Evolutionary conservation across 2,329 filamentous ascomycete genomes (phyloP), one percentile per base, ranked within the genome.

Genomic region (Fusarium anguioides): DNA sequence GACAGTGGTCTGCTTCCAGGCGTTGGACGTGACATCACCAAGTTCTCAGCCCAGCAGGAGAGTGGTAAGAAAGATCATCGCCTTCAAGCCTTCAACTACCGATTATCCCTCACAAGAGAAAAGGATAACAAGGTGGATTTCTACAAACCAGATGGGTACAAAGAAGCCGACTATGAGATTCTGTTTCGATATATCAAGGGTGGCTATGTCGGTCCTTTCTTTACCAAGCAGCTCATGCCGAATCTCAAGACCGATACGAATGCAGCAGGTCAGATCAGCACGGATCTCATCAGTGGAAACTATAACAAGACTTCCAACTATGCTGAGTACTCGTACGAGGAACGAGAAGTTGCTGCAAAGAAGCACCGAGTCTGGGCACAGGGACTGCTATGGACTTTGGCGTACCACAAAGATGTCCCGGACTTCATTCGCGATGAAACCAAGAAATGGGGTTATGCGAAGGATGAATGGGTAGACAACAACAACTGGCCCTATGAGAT

Each of bases 11-110:
- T 69, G 5, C 58, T 69, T 3, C 17, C 58, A 0, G 66, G 66
- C 0, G 33, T 69, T 3, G 49, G 56, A 20, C 50, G 62, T 21
- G 21, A 33, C 9, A 36, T 60, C 18, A 51, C 9, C 1, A 33
- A 64, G 1, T 21, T 41, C 18, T 15, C 27, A 8, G 41, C 49
- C 4, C 21, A 53, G 4, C 11, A 36, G 2, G 35, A 39, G 8
- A 18, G 23, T 3, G 66, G 60, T 7, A 50, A 64, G 10, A 50
- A 53, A 6, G 66, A 69, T 12, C 66, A 57, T 21, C 62, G 66
- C 1, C 66, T 69, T 3, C 66, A 69, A 31, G 48, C 66, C 8
- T 69, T 60, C 44, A 69, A 69, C 21, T 69, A 69, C 18, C 35
- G 66, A 5, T 7, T 69, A 1, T 52, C 40, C 2, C 18, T 69